Conservation (phyloP, 139 green algal species). For the Deuterostichococcus epilithicus region DNA sequence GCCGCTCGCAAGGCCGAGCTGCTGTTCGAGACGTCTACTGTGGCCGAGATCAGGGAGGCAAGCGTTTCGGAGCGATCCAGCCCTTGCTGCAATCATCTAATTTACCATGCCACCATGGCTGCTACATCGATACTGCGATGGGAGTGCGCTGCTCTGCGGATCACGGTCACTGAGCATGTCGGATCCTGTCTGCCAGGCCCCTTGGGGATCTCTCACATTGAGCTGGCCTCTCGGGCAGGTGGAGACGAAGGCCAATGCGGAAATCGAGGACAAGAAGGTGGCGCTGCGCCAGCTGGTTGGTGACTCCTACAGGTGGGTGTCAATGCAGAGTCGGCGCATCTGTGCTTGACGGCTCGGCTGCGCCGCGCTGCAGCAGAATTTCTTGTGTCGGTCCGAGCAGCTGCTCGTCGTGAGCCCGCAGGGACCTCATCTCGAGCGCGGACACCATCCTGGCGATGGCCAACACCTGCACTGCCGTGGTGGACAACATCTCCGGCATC, state of each 20-base stretch:
- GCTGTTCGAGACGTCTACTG: constrained; percentile 74
- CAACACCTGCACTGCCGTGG: constrained; percentile 51
- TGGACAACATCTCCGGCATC: constrained; percentile 52
- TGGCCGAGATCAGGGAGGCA: constrained; percentile 81
- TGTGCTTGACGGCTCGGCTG: too few species aligned
- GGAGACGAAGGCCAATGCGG: constrained; percentile 60
- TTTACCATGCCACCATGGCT: too few species aligned
- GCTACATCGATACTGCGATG: background rate
- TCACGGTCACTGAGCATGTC: too few species aligned
- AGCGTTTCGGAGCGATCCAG: too few species aligned
- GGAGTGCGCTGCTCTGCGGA: too few species aligned
- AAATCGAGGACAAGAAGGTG: constrained; percentile 89
- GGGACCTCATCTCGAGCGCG: constrained; percentile 88
- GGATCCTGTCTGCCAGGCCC: too few species aligned
- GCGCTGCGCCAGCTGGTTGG: constrained; percentile 84
- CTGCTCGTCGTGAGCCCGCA: too few species aligned
- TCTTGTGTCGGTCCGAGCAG: too few species aligned
- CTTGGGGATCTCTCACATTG: background rate
- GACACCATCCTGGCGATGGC: constrained; percentile 87
- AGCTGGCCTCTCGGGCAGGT: constrained; percentile 41
- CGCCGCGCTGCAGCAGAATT: too few species aligned
- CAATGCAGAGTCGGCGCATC: too few species aligned
- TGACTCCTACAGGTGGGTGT: constrained; percentile 71
- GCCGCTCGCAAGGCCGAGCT: constrained; percentile 54
- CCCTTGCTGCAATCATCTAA: too few species aligned